A percentile compares a stretch with the other conserved stretches of the same genome.
These are phyloP conservation scores for Poronia punctata DNA, from an alignment of 495 filamentous ascomycete species.

Conservation along the genomic window DNA sequence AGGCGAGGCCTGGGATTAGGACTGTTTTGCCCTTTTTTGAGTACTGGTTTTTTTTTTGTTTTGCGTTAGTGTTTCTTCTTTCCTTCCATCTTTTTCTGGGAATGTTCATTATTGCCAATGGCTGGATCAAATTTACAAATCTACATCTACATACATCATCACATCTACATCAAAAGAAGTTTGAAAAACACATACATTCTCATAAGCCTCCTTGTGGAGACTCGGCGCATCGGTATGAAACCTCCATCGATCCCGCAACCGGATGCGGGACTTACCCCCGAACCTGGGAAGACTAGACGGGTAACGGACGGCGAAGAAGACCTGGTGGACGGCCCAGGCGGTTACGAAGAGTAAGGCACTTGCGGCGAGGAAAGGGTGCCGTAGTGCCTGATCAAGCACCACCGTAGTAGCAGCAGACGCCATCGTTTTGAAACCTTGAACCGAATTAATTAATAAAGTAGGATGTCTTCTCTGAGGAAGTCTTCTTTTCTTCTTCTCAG, in stretches of 20 bases:
- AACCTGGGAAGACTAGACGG: conserved; percentile 17
- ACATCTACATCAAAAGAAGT: background rate
- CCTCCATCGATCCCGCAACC: conserved; percentile 12
- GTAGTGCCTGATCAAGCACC: too few relatives aligned
- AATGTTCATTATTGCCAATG: too few relatives aligned
- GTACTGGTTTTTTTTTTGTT: conserved; percentile 19
- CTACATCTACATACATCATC: too few relatives aligned
- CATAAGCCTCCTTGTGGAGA: conserved; percentile 21
- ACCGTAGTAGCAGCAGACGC: too few relatives aligned
- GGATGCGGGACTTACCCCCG: conserved; percentile 16
- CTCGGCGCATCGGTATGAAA: conserved; percentile 16
- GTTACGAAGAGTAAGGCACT: conserved; percentile 1
- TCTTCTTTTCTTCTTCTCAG: too few relatives aligned
- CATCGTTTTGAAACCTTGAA: too few relatives aligned
- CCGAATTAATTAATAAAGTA: too few relatives aligned
- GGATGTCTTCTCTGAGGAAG: too few relatives aligned
- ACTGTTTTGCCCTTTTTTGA: conserved; percentile 27
- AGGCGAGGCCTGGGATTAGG: conserved; percentile 27
- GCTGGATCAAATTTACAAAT: too few relatives aligned
- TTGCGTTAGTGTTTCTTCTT: background rate
- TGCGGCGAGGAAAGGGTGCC: too few relatives aligned
- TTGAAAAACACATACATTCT: conserved; percentile 13
- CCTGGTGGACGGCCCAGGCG: conserved; percentile 4
- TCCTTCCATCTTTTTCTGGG: background rate
- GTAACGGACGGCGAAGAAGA: conserved; percentile 15